Evolutionary conservation across 352 stramenopile species (phyloP).

Genomic region (Phytophthora niederhauseri): DNA sequence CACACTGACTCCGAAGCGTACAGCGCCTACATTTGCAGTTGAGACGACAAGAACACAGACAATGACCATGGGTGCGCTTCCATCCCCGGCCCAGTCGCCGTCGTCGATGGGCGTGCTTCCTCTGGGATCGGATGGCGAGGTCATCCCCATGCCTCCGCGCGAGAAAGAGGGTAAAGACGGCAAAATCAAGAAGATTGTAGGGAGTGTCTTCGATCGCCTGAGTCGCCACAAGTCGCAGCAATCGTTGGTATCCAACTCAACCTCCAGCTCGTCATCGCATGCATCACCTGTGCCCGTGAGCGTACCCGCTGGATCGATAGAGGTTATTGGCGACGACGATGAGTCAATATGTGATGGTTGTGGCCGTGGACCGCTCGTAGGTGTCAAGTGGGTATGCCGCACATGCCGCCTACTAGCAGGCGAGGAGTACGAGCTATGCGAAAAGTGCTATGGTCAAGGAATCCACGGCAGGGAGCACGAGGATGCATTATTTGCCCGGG

Average conservation of each 20-base stretch:
- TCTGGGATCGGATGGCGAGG: slow-evolving; percentile 30
- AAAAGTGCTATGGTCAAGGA: slow-evolving; percentile 80
- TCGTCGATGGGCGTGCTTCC: slow-evolving; percentile 26
- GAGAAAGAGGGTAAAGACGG: slow-evolving; percentile 50
- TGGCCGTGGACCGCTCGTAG: slow-evolving; percentile 52
- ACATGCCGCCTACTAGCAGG: slow-evolving; percentile 57
- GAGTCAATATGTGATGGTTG: slow-evolving; percentile 72
- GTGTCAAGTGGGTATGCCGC: slow-evolving; percentile 71
- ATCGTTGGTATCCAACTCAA: slow-evolving; percentile 25
- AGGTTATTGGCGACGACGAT: slow-evolving; percentile 46
- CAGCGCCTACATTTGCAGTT: slow-evolving; percentile 35
- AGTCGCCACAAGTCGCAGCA: slow-evolving; percentile 69
- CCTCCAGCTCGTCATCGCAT: slow-evolving; percentile 24
- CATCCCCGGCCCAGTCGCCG: slow-evolving; percentile 38
- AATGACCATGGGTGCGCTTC: slow-evolving; percentile 40
- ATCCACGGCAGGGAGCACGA: slow-evolving; percentile 75
- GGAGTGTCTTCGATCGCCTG: slow-evolving; percentile 69
- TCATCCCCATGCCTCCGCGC: slow-evolving; percentile 27
- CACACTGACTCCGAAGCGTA: slow-evolving; percentile 43
- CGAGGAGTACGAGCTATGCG: slow-evolving; percentile 66
- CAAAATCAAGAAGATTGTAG: slow-evolving; percentile 86
- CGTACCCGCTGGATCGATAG: slow-evolving; percentile 7
- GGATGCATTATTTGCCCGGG: slow-evolving; percentile 61
- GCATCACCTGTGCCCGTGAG: slow-evolving; percentile 25
- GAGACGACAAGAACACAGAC: slow-evolving; percentile 41